Evolutionary conservation across 495 filamentous ascomycete species (phyloP), one percentile per base, ranked within the genome.

Genomic region (Niebla homalea): DNA sequence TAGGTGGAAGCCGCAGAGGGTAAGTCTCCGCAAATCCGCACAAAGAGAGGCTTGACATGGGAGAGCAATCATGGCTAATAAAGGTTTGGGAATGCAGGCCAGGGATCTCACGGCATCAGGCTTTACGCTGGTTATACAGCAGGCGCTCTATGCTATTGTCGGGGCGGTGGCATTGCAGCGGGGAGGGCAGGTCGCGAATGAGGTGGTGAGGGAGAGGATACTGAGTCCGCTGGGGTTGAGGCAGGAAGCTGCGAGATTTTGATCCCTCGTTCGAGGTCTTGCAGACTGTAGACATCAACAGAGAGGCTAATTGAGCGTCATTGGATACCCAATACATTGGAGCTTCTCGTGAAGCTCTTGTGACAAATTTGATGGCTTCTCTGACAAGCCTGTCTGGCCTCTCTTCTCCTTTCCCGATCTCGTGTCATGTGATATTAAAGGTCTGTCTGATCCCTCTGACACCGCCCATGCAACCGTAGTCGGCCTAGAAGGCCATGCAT

Each of bases 121-220:
- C 16, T 59, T 85, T 26, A 73, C 83, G 3, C 61, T 78, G 12
- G 78, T 97, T 36, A 68, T 89, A 43, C 70, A 79, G n/a, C 78
- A 85, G 46, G 76, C 85, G 19, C 57, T 96, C 48, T 92, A 84
- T 60, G 86, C 89, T 15, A 80, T 99, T 21, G 63, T 97, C 36
- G 92, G 92, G 21, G 92, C 93, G 21, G 65, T 97, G 50, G 79
- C 88, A 10, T 66, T 97, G 52, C 85, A 94, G 64, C 81, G 83
- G 55, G 92, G 92, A 23, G 86, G 85, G 43, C 77, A 81, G 43
- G 71, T 82, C 49, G 90, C 93, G 43, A 81, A 80, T 49, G 70
- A 76, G 63, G 67, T 92, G 50, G 79, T 83, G 16, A 77, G 75
- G 59, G 84, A 95, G 51, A 81, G 79, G 65, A 81, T 98, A 60